Percentiles rank a stretch among this genome's conserved stretches.
Conservation (phyloP, 768 basidiomycete genomes). For the Russula olivacea region DNA sequence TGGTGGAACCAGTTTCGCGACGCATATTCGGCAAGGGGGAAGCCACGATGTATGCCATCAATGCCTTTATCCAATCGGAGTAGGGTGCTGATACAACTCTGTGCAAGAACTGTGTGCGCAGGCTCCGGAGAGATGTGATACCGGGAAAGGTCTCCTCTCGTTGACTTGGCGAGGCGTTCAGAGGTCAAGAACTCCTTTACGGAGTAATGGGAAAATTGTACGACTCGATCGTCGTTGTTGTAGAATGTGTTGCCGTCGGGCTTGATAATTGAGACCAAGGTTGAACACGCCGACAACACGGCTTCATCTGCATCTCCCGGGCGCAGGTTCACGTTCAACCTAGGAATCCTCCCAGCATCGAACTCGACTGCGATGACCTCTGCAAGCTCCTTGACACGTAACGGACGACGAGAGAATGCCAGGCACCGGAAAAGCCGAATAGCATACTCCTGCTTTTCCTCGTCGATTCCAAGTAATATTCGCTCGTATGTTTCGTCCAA, state of each 20-base stretch:
- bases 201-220: constrained; percentile 7
- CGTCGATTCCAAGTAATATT: background rate
- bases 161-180: background rate
- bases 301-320: background rate
- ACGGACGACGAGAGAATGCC: background rate
- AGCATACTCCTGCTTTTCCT: background rate
- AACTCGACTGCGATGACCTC: background rate
- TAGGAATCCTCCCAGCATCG: no score
- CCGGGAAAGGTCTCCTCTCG: background rate
- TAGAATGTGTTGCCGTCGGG: background rate
- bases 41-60: no score
- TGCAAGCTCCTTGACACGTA: background rate
- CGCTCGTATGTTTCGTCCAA: background rate
- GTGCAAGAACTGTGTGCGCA: constrained; percentile 2
- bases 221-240: background rate
- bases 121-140: background rate
- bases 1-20: background rate
- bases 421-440: background rate
- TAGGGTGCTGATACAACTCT: constrained; percentile 1
- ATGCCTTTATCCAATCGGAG: background rate
- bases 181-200: constrained; percentile 3
- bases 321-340: background rate
- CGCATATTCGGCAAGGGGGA: constrained; percentile 2
- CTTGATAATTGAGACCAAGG: background rate
- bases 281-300: background rate